Evolutionary conservation across 2,329 filamentous ascomycete species (phyloP).

Genomic region (Thielaviopsis populi): DNA sequence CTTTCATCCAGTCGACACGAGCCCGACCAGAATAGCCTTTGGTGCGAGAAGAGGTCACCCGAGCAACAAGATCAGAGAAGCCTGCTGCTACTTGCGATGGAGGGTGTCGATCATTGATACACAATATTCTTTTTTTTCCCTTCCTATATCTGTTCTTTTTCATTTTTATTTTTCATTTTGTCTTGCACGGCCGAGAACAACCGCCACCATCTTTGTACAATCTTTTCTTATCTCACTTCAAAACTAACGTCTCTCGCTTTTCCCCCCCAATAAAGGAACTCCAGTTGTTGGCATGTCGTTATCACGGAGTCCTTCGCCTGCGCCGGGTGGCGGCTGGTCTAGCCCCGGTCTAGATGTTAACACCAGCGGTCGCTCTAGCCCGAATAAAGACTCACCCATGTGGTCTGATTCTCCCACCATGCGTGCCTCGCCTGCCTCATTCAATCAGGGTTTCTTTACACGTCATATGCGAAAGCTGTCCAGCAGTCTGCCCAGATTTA

Average conservation of each 20-base stretch:
- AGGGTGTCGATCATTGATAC: neutral
- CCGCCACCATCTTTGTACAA: neutral
- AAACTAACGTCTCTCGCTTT: slow-evolving; percentile 11
- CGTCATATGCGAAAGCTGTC: slow-evolving; percentile 71
- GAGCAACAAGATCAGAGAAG: neutral
- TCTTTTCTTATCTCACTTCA: neutral
- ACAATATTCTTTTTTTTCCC: neutral
- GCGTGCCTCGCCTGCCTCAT: slow-evolving; percentile 56
- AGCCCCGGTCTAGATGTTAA: slow-evolving; percentile 64
- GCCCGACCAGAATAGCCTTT: neutral
- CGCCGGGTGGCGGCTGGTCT: slow-evolving; percentile 73
- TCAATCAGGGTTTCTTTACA: slow-evolving; percentile 75
- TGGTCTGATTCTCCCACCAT: slow-evolving; percentile 14
- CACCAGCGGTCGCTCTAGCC: slow-evolving; percentile 53
- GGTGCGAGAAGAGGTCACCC: neutral
- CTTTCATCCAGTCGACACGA: neutral
- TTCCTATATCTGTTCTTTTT: neutral
- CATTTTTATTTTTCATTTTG: neutral
- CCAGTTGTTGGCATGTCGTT: slow-evolving; percentile 57
- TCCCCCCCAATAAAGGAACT: slow-evolving; percentile 29
- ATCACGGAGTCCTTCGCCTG: slow-evolving; percentile 76
- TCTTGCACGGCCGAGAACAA: neutral
- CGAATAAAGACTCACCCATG: slow-evolving; percentile 23
- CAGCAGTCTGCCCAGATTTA: slow-evolving; percentile 61
- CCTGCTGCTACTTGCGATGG: neutral